Evolutionary conservation across 345 rosid genomes (phyloP).

Genomic region (Microcos paniculata): DNA sequence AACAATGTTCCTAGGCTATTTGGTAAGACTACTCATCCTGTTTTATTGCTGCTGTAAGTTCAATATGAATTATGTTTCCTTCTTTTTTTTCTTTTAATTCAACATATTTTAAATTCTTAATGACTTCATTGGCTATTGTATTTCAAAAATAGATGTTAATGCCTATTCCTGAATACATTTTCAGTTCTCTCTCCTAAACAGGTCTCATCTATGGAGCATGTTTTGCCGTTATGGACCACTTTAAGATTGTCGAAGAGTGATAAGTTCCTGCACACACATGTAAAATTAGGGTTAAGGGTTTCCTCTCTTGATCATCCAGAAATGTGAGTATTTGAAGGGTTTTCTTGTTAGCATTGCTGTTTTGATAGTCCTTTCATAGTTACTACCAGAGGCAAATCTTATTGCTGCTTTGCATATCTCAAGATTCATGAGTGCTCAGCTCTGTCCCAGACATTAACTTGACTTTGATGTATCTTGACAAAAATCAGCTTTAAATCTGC

Average conservation of each 20-base stretch:
- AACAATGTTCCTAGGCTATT: background rate
- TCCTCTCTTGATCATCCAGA: constrained; percentile 63
- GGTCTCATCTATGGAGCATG: constrained; percentile 69
- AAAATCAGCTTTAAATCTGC: constrained; percentile 10
- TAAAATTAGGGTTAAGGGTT: constrained; percentile 66
- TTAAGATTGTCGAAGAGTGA: constrained; percentile 36
- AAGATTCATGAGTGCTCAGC: background rate
- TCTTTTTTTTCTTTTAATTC: background rate
- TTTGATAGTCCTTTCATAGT: background rate
- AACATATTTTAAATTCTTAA: background rate
- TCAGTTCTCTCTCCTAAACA: constrained; percentile 78
- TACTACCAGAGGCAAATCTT: background rate
- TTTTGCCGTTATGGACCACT: constrained; percentile 61
- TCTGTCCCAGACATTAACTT: too few species aligned
- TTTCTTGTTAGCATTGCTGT: background rate
- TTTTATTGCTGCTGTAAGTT: constrained; percentile 8
- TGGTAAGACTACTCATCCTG: background rate
- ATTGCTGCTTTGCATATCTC: background rate
- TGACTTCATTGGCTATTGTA: background rate
- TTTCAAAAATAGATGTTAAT: constrained; percentile 16
- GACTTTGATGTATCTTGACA: background rate
- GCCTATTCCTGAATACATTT: constrained; percentile 36
- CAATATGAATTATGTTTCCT: background rate
- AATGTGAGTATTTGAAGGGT: constrained; percentile 49
- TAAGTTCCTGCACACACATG: constrained; percentile 38